Conservation (phyloP, 2,329 filamentous ascomycete species). For the Xylaria multiplex region DNA sequence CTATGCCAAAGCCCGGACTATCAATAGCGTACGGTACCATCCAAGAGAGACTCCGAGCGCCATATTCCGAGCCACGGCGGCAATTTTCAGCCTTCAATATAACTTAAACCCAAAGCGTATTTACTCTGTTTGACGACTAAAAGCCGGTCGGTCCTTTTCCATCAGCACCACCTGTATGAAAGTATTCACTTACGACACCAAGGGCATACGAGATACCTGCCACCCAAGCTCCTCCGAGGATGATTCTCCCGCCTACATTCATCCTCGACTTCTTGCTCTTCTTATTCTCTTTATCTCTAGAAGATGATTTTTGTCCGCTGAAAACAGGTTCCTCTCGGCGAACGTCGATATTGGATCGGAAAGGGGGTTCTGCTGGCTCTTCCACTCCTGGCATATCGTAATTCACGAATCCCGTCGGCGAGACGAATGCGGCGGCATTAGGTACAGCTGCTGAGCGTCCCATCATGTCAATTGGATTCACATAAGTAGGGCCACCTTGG, state of each 20-base stretch:
- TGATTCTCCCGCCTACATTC: conserved; percentile 58
- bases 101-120: background rate
- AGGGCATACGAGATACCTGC: conserved; percentile 67
- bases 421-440: conserved; percentile 68
- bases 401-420: conserved; percentile 73
- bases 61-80: conserved; percentile 15
- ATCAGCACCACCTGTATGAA: conserved; percentile 59
- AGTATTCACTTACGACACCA: conserved; percentile 68
- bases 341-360: conserved; percentile 57
- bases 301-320: conserved; percentile 52
- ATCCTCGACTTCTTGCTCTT: conserved; percentile 51
- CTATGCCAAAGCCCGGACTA: conserved; percentile 2
- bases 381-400: conserved; percentile 58
- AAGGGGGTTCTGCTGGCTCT: conserved; percentile 46
- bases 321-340: conserved; percentile 60
- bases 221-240: conserved; percentile 64
- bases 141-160: conserved; percentile 53
- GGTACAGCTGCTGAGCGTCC: conserved; percentile 53
- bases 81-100: conserved; percentile 7
- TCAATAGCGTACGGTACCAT: background rate
- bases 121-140: conserved; percentile 36
- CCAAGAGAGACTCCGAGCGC: conserved; percentile 18
- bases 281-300: conserved; percentile 38
- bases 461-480: conserved; percentile 71
- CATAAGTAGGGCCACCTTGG: conserved; percentile 36